phyloP scores from a whole-genome alignment of 2,329 filamentous ascomycete species.

The Colletotrichum siamense region DNA sequence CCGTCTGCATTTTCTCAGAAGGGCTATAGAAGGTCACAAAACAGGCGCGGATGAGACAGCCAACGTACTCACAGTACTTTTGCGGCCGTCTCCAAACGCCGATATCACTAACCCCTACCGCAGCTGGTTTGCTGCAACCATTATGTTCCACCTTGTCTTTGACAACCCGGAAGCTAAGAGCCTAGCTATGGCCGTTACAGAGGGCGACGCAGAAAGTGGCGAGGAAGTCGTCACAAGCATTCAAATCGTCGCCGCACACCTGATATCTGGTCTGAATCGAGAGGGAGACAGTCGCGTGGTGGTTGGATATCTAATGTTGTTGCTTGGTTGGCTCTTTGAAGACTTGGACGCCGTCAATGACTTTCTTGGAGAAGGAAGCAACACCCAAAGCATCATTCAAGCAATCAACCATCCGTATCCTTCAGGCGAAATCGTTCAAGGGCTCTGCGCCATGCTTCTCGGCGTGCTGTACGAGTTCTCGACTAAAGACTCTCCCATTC shows the following conservation, averaged over 20 bases:
- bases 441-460: constrained; percentile 82
- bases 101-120: constrained; percentile 82
- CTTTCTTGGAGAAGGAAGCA: constrained; percentile 89
- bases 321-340: constrained; percentile 91
- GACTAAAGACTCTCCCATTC: constrained; percentile 92
- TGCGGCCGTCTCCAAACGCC: constrained; percentile 68
- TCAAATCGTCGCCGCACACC: constrained; percentile 83
- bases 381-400: constrained; percentile 85
- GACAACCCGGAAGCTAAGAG: constrained; percentile 82
- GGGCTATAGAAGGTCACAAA: constrained; percentile 87
- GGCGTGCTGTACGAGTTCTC: constrained; percentile 96
- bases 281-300: constrained; percentile 80
- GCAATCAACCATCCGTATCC: constrained; percentile 66
- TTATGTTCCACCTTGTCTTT: constrained; percentile 85
- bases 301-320: constrained; percentile 87
- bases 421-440: constrained; percentile 73
- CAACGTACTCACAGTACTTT: constrained; percentile 85
- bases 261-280: constrained; percentile 80
- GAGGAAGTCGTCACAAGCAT: constrained; percentile 97
- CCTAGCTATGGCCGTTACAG: constrained; percentile 80
- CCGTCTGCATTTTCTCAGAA: constrained; percentile 81
- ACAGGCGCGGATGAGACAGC: constrained; percentile 81
- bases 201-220: constrained; percentile 86
- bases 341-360: constrained; percentile 92
- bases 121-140: constrained; percentile 86